Evolutionary conservation across 1,139 yeast genomes (phyloP).

Genomic region (Spencermartinsiella ligniputridi): DNA sequence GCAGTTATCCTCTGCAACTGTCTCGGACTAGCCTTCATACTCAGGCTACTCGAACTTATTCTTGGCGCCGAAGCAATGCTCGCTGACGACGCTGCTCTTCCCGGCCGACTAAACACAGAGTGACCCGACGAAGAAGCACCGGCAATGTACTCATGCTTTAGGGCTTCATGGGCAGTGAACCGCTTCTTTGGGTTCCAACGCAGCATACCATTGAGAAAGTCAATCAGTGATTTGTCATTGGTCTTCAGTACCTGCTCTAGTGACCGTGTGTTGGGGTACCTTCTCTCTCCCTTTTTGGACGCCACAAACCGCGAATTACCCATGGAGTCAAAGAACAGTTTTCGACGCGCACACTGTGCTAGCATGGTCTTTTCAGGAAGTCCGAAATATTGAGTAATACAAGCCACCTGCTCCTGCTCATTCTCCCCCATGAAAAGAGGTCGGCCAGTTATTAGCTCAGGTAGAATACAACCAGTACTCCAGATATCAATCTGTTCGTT

Average conservation of each 20-base stretch:
- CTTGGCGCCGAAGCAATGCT: neutral
- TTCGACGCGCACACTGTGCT: constrained; percentile 34
- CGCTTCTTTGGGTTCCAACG: constrained; percentile 55
- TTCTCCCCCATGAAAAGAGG: constrained; percentile 70
- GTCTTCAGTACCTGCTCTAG: constrained; percentile 27
- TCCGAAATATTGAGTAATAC: constrained; percentile 59
- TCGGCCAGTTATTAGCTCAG: constrained; percentile 60
- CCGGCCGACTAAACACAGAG: neutral
- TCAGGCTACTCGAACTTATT: neutral
- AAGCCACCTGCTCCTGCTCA: constrained; percentile 61
- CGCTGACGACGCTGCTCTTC: neutral
- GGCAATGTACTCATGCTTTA: constrained; percentile 40
- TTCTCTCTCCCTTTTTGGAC: constrained; percentile 33
- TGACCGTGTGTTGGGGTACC: constrained; percentile 31
- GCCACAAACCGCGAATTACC: constrained; percentile 39
- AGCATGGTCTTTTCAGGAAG: constrained; percentile 47
- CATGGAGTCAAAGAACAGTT: constrained; percentile 39
- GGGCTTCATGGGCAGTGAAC: constrained; percentile 41
- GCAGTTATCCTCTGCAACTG: neutral
- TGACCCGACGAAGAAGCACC: constrained; percentile 14
- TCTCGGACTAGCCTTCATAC: neutral
- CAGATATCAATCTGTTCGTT: constrained; percentile 69
- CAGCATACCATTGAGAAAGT: constrained; percentile 36
- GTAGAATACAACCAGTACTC: constrained; percentile 70
- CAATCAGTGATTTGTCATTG: constrained; percentile 28